These are phyloP conservation scores for Pythium scleroteichum DNA, from an alignment of 352 stramenopile genomes.

Conservation along the genomic window DNA sequence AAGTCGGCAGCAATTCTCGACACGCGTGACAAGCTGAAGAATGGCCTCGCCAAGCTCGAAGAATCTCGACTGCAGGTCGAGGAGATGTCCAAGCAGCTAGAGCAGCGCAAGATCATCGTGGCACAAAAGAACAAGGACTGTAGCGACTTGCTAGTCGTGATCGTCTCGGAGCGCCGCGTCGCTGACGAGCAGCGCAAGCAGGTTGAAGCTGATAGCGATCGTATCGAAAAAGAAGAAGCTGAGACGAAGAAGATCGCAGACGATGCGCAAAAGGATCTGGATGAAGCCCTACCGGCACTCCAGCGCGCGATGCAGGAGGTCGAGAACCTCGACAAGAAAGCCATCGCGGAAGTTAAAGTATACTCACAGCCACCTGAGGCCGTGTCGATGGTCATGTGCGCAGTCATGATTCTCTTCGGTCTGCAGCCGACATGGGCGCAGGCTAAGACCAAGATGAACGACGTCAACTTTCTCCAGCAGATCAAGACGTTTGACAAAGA, in stretches of 20 bases:
- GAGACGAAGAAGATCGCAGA: slow-evolving; percentile 95
- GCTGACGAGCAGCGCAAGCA: slow-evolving; percentile 94
- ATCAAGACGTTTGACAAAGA: slow-evolving; percentile 97
- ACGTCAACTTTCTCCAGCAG: slow-evolving; percentile 92
- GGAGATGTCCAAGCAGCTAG: slow-evolving; percentile 85
- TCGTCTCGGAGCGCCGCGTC: slow-evolving; percentile 92
- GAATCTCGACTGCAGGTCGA: slow-evolving; percentile 82
- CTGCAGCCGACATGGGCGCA: slow-evolving; percentile 91
- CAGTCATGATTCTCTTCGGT: slow-evolving; percentile 96
- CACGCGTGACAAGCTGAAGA: slow-evolving; percentile 81
- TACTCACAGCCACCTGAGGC: slow-evolving; percentile 92
- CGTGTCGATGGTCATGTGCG: slow-evolving; percentile 93
- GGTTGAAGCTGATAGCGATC: slow-evolving; percentile 92
- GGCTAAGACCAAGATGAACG: slow-evolving; percentile 94
- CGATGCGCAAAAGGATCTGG: slow-evolving; percentile 94
- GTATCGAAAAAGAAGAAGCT: slow-evolving; percentile 89
- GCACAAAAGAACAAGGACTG: slow-evolving; percentile 94
- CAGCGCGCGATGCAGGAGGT: slow-evolving; percentile 93
- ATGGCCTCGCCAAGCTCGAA: slow-evolving; percentile 81
- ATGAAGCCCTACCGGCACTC: slow-evolving; percentile 92
- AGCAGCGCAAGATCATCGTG: slow-evolving; percentile 89
- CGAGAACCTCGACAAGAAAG: slow-evolving; percentile 95
- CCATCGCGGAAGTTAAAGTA: slow-evolving; percentile 95
- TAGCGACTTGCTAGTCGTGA: slow-evolving; percentile 93
- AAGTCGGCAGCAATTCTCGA: slow-evolving; percentile 76